Percentiles rank a stretch among this genome's conserved stretches.
Conservation (phyloP, 116 monocot genomes). For the Posidonia oceanica region DNA sequence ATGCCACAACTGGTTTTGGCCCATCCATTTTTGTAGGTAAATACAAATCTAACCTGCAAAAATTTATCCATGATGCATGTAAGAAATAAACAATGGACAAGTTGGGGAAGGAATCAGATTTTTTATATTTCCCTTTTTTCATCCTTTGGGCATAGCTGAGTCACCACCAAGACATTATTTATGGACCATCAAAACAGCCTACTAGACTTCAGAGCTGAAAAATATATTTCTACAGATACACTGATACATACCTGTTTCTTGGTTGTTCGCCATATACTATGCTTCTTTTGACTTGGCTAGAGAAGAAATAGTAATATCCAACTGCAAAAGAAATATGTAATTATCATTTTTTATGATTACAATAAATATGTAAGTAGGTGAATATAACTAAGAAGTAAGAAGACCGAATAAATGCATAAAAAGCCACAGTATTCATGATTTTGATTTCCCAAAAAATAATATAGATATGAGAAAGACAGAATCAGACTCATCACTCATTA, state of each 20-base stretch:
- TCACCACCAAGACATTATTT: no score
- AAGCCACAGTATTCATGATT: not conserved
- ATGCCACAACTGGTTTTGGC: slow-evolving; percentile 71
- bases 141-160: no score
- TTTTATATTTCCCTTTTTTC: no score
- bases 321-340: slow-evolving; percentile 31
- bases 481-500: no score
- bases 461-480: not conserved
- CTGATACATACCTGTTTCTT: slow-evolving; percentile 57
- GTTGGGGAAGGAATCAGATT: not conserved
- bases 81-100: not conserved
- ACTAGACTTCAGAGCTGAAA: not conserved
- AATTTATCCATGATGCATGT: not conserved
- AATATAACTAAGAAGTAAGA: not conserved
- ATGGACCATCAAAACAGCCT: not conserved
- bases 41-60: slow-evolving; percentile 80
- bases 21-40: slow-evolving; percentile 42
- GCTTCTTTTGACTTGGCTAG: slow-evolving; percentile 76
- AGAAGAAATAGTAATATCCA: slow-evolving; percentile 98
- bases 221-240: no score
- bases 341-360: not conserved
- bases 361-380: not conserved
- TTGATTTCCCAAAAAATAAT: not conserved
- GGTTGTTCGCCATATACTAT: slow-evolving; percentile 88
- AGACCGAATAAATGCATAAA: not conserved